Conservation (phyloP, 306 rosid genomes). For the Calophaca sinica region DNA sequence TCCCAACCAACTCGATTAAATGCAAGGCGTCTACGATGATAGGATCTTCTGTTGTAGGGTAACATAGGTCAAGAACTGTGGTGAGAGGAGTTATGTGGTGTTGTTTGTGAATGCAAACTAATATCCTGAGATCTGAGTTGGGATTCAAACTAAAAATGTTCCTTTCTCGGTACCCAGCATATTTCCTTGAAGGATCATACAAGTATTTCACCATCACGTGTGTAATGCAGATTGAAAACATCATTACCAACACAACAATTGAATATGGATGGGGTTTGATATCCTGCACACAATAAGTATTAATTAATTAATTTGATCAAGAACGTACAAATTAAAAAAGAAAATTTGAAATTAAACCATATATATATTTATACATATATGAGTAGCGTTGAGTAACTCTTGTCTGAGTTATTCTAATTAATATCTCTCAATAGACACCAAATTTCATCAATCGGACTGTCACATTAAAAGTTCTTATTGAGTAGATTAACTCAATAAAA, state of each 20-base stretch:
- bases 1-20: slow-evolving; percentile 57
- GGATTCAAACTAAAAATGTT: slow-evolving; percentile 48
- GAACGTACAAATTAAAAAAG: background rate
- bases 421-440: no score
- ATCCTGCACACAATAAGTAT: slow-evolving; percentile 37
- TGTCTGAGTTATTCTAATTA: no score
- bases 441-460: no score
- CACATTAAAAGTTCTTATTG: no score
- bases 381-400: no score
- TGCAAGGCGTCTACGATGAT: slow-evolving; percentile 52
- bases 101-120: slow-evolving; percentile 55
- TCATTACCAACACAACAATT: background rate
- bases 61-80: slow-evolving; percentile 46
- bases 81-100: slow-evolving; percentile 46
- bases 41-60: slow-evolving; percentile 45
- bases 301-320: background rate
- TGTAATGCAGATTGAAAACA: slow-evolving; percentile 31
- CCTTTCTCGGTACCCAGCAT: slow-evolving; percentile 49
- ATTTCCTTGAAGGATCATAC: slow-evolving; percentile 63
- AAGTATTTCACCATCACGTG: slow-evolving; percentile 45
- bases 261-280: background rate
- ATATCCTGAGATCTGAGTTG: slow-evolving; percentile 42
- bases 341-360: no score
- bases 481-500: no score
- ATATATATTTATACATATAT: no score